Conservation (phyloP, 2,329 filamentous ascomycete genomes). For the Pseudogymnoascus sp. region DNA sequence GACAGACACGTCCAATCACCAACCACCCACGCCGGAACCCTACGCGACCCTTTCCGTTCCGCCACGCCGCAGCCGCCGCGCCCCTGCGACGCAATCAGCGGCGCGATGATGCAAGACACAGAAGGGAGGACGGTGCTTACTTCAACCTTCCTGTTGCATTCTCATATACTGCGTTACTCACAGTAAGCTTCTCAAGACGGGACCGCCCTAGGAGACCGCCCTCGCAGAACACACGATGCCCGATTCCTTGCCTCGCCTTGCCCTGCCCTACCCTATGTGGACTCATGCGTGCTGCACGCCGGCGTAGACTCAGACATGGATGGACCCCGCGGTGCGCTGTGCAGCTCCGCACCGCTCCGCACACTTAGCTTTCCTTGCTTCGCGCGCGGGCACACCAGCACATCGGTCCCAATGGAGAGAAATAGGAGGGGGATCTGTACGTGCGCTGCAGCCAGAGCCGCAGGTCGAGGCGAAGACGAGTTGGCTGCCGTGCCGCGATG, state of each 20-base stretch:
- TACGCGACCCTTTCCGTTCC: slow-evolving; percentile 5
- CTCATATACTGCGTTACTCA: neutral
- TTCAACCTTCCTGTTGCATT: neutral
- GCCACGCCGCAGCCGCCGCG: slow-evolving; percentile 5
- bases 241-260: neutral
- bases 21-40: neutral
- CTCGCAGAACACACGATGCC: neutral
- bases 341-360: slow-evolving; percentile 1
- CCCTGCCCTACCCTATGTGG: slow-evolving; percentile 6
- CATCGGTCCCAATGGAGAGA: neutral
- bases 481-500: neutral
- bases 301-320: slow-evolving; percentile 3
- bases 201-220: neutral
- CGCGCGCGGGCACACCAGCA: neutral
- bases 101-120: neutral
- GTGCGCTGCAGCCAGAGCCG: neutral
- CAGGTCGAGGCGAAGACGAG: neutral
- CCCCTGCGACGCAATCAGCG: neutral
- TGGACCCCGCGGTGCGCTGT: slow-evolving; percentile 5
- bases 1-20: neutral
- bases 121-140: neutral
- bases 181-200: neutral
- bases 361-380: slow-evolving; percentile 1
- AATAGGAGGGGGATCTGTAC: neutral
- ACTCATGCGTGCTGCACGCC: neutral